Evolutionary conservation across 176 grass and related monocot species (phyloP).

Genomic region (Rhynchospora pubera): DNA sequence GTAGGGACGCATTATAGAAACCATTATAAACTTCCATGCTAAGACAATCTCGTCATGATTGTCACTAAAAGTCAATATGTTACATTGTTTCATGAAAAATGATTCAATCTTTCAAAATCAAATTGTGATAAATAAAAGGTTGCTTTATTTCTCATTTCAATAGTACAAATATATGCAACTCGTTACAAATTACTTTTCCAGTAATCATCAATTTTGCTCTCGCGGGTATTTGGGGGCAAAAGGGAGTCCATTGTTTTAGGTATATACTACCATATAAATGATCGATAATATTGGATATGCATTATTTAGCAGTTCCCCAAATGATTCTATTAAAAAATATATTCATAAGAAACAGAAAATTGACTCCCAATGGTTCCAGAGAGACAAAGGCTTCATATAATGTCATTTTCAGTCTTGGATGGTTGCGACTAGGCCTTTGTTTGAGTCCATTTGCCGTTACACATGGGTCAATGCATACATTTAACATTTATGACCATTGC

Average conservation of each 20-base stretch:
- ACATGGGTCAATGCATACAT: slow-evolving; percentile 11
- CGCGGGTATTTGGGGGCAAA: not conserved
- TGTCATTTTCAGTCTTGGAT: slow-evolving; percentile 8
- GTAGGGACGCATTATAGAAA: not conserved
- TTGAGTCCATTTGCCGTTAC: slow-evolving; percentile 2
- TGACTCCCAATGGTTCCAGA: not conserved
- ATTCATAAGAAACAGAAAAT: not conserved
- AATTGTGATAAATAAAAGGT: no score
- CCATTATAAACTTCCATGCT: not conserved
- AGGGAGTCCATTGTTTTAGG: not conserved
- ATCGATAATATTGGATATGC: not conserved
- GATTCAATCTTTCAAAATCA: no score
- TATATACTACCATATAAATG: not conserved
- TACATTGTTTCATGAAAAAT: no score
- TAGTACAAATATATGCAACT: not conserved
- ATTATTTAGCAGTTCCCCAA: not conserved
- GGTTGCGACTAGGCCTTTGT: slow-evolving; percentile 22
- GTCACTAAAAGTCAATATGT: not conserved
- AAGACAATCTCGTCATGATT: not conserved
- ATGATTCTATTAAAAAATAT: no score
- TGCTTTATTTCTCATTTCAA: not conserved
- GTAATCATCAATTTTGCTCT: not conserved
- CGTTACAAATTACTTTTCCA: not conserved
- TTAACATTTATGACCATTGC: not conserved
- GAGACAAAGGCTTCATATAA: not conserved